Evolutionary conservation across 2,329 filamentous ascomycete genomes (phyloP), one percentile per base, ranked within the genome.

Genomic region (Colletotrichum cordylinicola): DNA sequence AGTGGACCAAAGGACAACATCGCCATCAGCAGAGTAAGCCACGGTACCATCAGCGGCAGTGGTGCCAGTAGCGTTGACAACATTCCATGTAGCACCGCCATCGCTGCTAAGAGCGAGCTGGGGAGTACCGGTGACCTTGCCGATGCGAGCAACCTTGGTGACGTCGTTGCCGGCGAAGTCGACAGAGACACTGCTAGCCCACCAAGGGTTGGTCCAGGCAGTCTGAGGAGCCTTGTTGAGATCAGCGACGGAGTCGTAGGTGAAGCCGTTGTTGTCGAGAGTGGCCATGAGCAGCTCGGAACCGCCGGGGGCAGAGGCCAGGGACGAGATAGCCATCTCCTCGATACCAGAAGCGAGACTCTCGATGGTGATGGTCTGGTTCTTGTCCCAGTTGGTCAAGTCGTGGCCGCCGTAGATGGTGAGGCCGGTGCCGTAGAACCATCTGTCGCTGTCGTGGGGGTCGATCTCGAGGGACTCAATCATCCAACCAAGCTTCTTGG

Each of bases 351-450:
- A 85, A 2, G 90, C 90, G 7, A 91, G 83, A 2, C 87, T 88
- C 64, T 88, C 78, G 62, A 91, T 87, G 2, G 86, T 86, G 72
- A 91, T 82, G 68, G 89, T 90, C 75, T 85, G 84, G 3, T 78
- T 80, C 1, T 85, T 85, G 71, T 91, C 90, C 90, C 90, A 91
- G 16, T 88, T 88, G 1, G 87, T 88, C n/a, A 91, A 82, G 74
- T 91, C 89, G 67, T 88, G 87, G 2, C 90, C 88, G 12, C 89
- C 89, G 48, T 87, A 90, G 60, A 91, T 82, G 0, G 89, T 90
- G n/a, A 87, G 81, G 4, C 91, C 90, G 0, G 91, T 92, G n/a
- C 88, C 90, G 73, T 92, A 92, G 0, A 92, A 82, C 89, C 90
- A 92, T 80, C 91, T 90, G 79, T 91, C 86, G 72, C 89, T 91